These are phyloP conservation scores for Colletotrichum abscissum DNA, from an alignment of 2,329 filamentous ascomycete species.

Conservation along the genomic window DNA sequence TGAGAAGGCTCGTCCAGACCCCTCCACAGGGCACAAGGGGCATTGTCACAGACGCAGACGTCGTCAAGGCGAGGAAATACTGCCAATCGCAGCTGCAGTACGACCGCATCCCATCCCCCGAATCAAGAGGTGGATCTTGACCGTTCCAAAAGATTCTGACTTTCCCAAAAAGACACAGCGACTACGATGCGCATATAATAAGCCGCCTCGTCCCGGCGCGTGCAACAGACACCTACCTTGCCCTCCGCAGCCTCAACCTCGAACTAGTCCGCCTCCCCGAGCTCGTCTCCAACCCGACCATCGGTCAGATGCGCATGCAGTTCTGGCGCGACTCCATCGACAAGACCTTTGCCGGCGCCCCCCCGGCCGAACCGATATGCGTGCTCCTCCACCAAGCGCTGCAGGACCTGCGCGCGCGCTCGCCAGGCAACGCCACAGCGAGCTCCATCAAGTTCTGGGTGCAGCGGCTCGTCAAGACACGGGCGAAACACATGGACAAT, in stretches of 20 bases:
- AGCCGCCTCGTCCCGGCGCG: conserved; percentile 84
- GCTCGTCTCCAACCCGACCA: conserved; percentile 85
- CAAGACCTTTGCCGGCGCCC: conserved; percentile 79
- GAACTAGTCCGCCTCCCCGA: conserved; percentile 92
- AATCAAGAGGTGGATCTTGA: too few relatives aligned
- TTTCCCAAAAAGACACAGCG: conserved; percentile 77
- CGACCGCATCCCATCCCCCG: conserved; percentile 15
- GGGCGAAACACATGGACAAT: conserved; percentile 86
- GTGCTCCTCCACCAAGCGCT: conserved; percentile 83
- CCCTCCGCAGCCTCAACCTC: conserved; percentile 91
- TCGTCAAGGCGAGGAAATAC: conserved; percentile 64
- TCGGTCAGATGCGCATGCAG: conserved; percentile 89
- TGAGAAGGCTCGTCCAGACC: conserved; percentile 47
- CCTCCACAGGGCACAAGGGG: conserved; percentile 35
- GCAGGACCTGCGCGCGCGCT: conserved; percentile 63
- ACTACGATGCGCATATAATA: conserved; percentile 88
- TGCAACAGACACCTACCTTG: conserved; percentile 85
- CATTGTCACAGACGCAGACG: conserved; percentile 62
- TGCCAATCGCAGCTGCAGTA: conserved; percentile 66
- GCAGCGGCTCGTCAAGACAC: conserved; percentile 79
- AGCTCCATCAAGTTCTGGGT: conserved; percentile 78
- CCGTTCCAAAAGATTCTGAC: not conserved
- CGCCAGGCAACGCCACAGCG: conserved; percentile 46
- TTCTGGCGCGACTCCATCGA: conserved; percentile 93
- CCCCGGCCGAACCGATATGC: conserved; percentile 92